These are phyloP conservation scores for Candolleomyces eurysporus DNA, from an alignment of 768 basidiomycete species.

Conservation along the genomic window DNA sequence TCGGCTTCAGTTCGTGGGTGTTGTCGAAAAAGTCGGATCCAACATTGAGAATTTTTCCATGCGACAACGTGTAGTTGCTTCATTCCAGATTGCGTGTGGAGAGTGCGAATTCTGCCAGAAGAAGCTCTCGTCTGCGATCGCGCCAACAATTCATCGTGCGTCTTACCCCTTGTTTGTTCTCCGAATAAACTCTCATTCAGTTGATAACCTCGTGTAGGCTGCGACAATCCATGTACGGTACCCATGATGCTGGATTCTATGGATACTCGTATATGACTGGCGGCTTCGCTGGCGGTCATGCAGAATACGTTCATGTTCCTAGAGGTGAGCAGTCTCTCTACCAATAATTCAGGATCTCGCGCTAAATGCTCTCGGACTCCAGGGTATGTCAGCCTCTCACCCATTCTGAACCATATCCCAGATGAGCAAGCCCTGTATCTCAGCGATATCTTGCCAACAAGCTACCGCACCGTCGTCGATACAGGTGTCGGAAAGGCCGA, in stretches of 20 bases:
- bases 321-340: conserved; percentile 29
- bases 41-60: conserved; percentile 54
- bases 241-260: conserved; percentile 69
- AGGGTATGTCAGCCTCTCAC: conserved; percentile 65
- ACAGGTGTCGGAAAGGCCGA: conserved; percentile 73
- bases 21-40: conserved; percentile 63
- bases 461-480: conserved; percentile 72
- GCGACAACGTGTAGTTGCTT: conserved; percentile 79
- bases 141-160: conserved; percentile 64
- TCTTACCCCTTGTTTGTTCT: conserved; percentile 14
- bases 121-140: conserved; percentile 71
- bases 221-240: conserved; percentile 60
- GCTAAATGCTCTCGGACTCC: background rate
- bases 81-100: conserved; percentile 78
- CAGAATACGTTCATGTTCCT: conserved; percentile 73
- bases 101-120: conserved; percentile 71
- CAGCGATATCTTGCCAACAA: conserved; percentile 66
- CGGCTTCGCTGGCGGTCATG: conserved; percentile 73
- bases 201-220: conserved; percentile 41
- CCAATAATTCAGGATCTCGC: too few species aligned
- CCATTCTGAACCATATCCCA: conserved; percentile 60
- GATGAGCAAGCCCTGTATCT: conserved; percentile 61
- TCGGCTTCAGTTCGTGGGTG: conserved; percentile 55
- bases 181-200: too few species aligned
- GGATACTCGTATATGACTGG: conserved; percentile 73